phyloP scores from a whole-genome alignment of 208 protist species.

The Wallacemonas sp. region DNA sequence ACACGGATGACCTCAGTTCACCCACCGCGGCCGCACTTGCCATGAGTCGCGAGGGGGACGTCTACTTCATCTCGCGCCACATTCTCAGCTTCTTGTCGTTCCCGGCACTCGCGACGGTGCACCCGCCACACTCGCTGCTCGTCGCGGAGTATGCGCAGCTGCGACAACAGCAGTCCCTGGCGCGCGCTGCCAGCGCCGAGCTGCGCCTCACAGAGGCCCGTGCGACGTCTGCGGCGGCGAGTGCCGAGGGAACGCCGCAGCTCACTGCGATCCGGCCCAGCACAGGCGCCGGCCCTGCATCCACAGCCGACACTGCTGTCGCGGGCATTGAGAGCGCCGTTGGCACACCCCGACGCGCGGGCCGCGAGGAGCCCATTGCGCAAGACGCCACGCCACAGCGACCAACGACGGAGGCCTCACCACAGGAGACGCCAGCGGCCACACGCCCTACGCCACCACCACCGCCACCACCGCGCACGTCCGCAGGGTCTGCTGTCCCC shows the following conservation, averaged over 20 bases:
- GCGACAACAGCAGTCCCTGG: neutral
- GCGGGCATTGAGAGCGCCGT: too few species aligned
- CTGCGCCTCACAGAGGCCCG: too few species aligned
- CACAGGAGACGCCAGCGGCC: neutral
- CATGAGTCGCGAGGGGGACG: neutral
- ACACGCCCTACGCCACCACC: too few species aligned
- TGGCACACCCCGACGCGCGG: too few species aligned
- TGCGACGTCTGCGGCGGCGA: neutral
- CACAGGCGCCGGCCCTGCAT: neutral
- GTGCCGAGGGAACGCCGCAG: too few species aligned
- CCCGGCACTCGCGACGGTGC: constrained; percentile 4
- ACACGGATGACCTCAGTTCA: neutral
- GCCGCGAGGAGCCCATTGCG: neutral
- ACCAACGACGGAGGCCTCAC: neutral
- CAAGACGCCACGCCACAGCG: constrained; percentile 1
- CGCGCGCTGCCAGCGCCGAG: neutral
- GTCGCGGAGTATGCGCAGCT: constrained; percentile 2
- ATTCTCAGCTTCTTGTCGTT: constrained; percentile 15
- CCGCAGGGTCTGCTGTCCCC: constrained; percentile 5
- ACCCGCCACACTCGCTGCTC: neutral
- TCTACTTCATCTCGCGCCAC: constrained; percentile 6
- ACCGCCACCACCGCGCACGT: neutral
- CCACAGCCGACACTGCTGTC: too few species aligned
- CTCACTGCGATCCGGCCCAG: too few species aligned
- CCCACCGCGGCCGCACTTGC: constrained; percentile 1